A percentile compares a stretch with the other conserved stretches of the same genome.
Evolutionary conservation across 495 filamentous ascomycete genomes (phyloP).

Genomic region (Neurospora sp.): DNA sequence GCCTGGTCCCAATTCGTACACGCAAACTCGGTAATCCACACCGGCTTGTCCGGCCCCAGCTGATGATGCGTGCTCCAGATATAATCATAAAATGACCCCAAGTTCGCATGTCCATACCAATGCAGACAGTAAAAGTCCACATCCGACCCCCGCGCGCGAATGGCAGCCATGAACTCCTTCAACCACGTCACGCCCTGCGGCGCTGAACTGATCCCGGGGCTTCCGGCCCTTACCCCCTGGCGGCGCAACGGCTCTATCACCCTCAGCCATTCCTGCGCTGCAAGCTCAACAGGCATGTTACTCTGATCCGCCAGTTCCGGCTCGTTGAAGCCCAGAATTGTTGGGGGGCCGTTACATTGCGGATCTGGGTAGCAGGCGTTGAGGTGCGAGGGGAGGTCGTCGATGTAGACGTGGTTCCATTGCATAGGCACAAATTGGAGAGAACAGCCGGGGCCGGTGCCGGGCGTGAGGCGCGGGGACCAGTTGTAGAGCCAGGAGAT

Average conservation of each 20-base stretch:
- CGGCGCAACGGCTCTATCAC: constrained; percentile 9
- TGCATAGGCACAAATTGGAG: constrained; percentile 17
- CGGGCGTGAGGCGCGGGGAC: constrained; percentile 13
- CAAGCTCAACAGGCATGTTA: constrained; percentile 13
- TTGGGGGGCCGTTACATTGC: background rate
- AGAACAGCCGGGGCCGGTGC: background rate
- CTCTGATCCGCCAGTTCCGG: constrained; percentile 10
- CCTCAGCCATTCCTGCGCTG: constrained; percentile 10
- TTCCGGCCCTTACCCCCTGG: constrained; percentile 2
- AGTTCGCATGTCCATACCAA: constrained; percentile 12
- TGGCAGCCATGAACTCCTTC: constrained; percentile 2
- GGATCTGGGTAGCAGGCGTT: background rate
- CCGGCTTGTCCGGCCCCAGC: constrained; percentile 11
- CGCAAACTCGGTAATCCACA: constrained; percentile 18
- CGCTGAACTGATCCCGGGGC: constrained; percentile 13
- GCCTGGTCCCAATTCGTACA: constrained; percentile 12
- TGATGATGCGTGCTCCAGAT: constrained; percentile 14
- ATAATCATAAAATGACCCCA: constrained; percentile 18
- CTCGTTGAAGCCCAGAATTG: constrained; percentile 12
- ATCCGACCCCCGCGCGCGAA: constrained; percentile 6
- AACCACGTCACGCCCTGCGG: constrained; percentile 14
- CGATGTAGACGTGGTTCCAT: constrained; percentile 19
- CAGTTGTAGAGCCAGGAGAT: constrained; percentile 19
- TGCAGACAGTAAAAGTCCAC: constrained; percentile 16
- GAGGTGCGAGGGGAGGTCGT: constrained; percentile 2